Conservation (phyloP, 371 early-diverging fungal species). For the Mucor lusitanicus region DNA sequence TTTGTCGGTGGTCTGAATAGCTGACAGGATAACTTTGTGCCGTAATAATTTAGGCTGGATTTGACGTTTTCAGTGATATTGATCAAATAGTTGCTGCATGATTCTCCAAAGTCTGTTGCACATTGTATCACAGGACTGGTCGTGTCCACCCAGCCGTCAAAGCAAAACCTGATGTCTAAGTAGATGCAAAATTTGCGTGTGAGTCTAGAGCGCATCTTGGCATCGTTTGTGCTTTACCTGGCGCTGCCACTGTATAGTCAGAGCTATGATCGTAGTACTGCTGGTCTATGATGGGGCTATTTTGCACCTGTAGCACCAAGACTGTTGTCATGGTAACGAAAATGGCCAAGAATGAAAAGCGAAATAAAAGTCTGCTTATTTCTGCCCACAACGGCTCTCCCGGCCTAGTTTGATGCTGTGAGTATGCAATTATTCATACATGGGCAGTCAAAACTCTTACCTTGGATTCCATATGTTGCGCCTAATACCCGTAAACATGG, state of each 20-base stretch:
- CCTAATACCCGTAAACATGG: neutral
- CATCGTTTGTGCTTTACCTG: constrained; percentile 12
- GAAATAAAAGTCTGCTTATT: constrained; percentile 22
- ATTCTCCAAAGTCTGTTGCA: constrained; percentile 31
- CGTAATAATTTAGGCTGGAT: constrained; percentile 29
- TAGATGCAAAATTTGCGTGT: neutral
- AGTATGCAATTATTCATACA: neutral
- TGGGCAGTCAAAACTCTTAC: constrained; percentile 1
- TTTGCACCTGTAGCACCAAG: constrained; percentile 27
- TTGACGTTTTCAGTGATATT: constrained; percentile 28
- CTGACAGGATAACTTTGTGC: constrained; percentile 20
- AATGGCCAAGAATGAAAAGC: constrained; percentile 16
- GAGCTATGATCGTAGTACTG: constrained; percentile 16
- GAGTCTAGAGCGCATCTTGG: neutral
- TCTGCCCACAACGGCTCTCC: constrained; percentile 46
- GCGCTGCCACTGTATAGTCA: constrained; percentile 25
- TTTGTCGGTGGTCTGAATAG: constrained; percentile 20
- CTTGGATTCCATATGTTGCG: constrained; percentile 31
- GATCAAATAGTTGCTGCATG: constrained; percentile 24
- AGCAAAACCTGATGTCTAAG: constrained; percentile 39
- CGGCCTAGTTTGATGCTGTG: constrained; percentile 9
- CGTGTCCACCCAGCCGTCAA: constrained; percentile 27
- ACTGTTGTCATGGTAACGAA: constrained; percentile 21
- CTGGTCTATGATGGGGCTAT: constrained; percentile 41
- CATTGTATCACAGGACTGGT: constrained; percentile 20